phyloP scores from a whole-genome alignment of 179 eudicot genomes.

The Vitellaria paradoxa region DNA sequence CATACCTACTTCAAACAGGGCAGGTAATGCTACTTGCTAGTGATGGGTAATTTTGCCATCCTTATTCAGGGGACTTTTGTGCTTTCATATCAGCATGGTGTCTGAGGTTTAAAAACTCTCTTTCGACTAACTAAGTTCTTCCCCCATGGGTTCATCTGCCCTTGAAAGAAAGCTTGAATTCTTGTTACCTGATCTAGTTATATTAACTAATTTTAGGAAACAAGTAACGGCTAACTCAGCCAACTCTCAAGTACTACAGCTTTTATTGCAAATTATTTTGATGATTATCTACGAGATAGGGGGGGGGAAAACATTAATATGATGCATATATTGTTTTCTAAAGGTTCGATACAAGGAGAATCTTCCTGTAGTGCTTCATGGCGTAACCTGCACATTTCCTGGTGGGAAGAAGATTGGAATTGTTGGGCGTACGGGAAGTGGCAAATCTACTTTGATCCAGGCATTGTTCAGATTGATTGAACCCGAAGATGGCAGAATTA shows the following conservation, averaged over 20 bases:
- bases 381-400: slow-evolving; percentile 78
- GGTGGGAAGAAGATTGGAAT: slow-evolving; percentile 97
- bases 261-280: not conserved
- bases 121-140: too few relatives aligned
- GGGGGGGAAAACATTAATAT: not conserved
- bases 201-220: not conserved
- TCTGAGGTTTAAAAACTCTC: too few relatives aligned
- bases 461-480: slow-evolving; percentile 90
- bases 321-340: slow-evolving; percentile 20
- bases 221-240: not conserved
- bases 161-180: too few relatives aligned
- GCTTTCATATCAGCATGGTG: too few relatives aligned
- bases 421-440: slow-evolving; percentile 99
- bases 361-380: slow-evolving; percentile 91
- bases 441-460: slow-evolving; percentile 94
- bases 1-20: too few relatives aligned
- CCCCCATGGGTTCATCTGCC: too few relatives aligned
- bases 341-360: slow-evolving; percentile 93
- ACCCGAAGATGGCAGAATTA: slow-evolving; percentile 80
- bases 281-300: not conserved
- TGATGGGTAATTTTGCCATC: too few relatives aligned
- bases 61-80: too few relatives aligned
- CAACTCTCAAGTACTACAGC: not conserved
- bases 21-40: too few relatives aligned
- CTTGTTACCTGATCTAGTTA: not conserved